phyloP scores from a whole-genome alignment of 345 rosid genomes.

The Euclidium syriacum region DNA sequence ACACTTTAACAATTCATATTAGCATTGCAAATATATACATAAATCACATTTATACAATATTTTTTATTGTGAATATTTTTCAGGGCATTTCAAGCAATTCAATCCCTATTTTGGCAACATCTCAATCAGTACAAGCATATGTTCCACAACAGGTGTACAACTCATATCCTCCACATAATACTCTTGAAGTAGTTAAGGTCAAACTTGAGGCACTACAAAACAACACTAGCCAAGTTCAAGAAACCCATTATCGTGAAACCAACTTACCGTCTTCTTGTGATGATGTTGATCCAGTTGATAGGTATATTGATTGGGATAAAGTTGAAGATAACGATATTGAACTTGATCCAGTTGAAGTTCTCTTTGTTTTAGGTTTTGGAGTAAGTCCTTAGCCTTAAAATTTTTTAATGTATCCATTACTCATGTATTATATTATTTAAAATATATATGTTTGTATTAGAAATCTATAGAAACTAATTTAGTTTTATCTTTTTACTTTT shows the following conservation, averaged over 20 bases:
- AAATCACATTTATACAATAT: background rate
- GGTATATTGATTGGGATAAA: slow-evolving; percentile 23
- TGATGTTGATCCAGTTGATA: slow-evolving; percentile 17
- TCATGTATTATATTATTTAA: background rate
- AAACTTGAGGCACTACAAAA: slow-evolving; percentile 9
- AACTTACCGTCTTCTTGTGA: slow-evolving; percentile 8
- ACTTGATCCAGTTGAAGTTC: slow-evolving; percentile 1
- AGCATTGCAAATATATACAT: background rate
- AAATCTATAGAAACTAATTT: background rate
- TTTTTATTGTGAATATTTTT: background rate
- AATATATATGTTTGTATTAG: background rate
- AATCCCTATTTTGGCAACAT: background rate
- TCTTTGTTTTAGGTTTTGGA: slow-evolving; percentile 11
- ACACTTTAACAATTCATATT: background rate
- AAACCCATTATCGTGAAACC: background rate
- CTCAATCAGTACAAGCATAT: background rate
- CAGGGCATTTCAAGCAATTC: background rate
- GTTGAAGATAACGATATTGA: slow-evolving; percentile 6
- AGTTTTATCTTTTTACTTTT: too few relatives aligned
- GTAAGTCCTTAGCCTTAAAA: background rate
- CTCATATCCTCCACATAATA: slow-evolving; percentile 24
- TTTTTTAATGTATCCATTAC: too few relatives aligned
- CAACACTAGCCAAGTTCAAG: background rate
- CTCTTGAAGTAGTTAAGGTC: slow-evolving; percentile 5
- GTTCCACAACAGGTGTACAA: background rate